These are phyloP conservation scores for Adenanthera pavonina DNA, from an alignment of 306 rosid genomes.

Conservation along the genomic window DNA sequence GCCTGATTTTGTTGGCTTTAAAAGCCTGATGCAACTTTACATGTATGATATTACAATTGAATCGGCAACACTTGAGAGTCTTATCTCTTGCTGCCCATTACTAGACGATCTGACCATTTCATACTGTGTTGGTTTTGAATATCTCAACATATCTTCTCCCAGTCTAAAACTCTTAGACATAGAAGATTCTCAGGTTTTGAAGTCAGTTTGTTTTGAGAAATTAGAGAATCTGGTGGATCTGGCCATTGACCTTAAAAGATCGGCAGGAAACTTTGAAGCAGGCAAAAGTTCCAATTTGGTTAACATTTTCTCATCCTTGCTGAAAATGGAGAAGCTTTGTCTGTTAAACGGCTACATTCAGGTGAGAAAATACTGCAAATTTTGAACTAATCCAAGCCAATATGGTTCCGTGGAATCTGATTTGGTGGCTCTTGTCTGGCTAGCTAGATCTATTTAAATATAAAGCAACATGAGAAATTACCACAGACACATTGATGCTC, in stretches of 20 bases:
- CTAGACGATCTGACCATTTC: not conserved
- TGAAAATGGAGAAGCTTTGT: not conserved
- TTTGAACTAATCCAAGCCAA: not conserved
- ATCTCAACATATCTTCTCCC: constrained; percentile 23
- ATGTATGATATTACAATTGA: not conserved
- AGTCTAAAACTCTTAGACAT: not conserved
- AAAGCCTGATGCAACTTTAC: not conserved
- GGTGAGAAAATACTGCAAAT: constrained; percentile 18
- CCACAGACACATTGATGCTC: not conserved
- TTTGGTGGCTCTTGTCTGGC: not conserved
- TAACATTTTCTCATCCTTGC: constrained; percentile 3
- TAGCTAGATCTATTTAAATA: not conserved
- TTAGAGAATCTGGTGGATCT: constrained; percentile 7
- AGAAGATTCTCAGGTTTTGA: not conserved
- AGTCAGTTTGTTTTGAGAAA: constrained; percentile 25
- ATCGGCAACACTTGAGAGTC: constrained; percentile 1
- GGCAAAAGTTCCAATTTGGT: not conserved
- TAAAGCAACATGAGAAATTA: not conserved
- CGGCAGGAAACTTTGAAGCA: not conserved
- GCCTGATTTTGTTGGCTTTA: constrained; percentile 21
- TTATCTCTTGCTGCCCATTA: constrained; percentile 10
- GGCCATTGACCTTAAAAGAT: not conserved
- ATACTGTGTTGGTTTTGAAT: constrained; percentile 12
- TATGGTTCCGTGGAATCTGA: not conserved
- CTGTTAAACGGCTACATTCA: not conserved